These are phyloP conservation scores for Ophiostoma triangulosporum DNA, from an alignment of 2,329 filamentous ascomycete genomes.

Conservation along the genomic window DNA sequence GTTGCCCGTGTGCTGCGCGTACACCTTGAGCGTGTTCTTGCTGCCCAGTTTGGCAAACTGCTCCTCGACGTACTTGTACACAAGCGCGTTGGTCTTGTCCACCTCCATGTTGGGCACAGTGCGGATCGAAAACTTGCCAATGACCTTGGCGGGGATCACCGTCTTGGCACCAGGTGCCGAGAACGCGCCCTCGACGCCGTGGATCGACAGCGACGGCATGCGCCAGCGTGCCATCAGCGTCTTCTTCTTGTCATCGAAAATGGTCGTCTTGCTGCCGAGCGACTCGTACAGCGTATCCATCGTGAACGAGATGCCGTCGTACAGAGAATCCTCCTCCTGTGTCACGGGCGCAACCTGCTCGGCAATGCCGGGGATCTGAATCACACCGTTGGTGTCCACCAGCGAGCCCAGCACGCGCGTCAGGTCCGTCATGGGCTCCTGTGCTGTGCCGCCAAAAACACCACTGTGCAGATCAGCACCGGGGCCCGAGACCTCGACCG, in stretches of 20 bases:
- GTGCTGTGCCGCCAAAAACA: constrained; percentile 89
- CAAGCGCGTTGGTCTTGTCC: constrained; percentile 70
- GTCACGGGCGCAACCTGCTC: constrained; percentile 87
- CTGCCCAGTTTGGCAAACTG: constrained; percentile 76
- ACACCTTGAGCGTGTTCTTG: constrained; percentile 82
- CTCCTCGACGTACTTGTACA: constrained; percentile 71
- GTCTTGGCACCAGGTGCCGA: constrained; percentile 91
- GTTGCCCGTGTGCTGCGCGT: constrained; percentile 80
- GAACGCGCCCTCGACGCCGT: constrained; percentile 92
- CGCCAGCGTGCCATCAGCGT: constrained; percentile 96
- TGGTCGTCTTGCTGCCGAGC: constrained; percentile 75
- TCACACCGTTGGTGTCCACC: constrained; percentile 83
- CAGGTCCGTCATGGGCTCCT: constrained; percentile 97
- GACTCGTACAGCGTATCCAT: constrained; percentile 94
- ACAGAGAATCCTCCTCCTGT: constrained; percentile 75
- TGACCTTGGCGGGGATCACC: constrained; percentile 94
- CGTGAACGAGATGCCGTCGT: constrained; percentile 80
- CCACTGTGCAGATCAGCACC: constrained; percentile 91
- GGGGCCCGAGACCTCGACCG: constrained; percentile 76
- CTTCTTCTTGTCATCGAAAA: constrained; percentile 75
- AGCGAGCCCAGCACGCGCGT: constrained; percentile 68
- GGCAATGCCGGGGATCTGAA: constrained; percentile 83
- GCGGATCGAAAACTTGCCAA: constrained; percentile 95
- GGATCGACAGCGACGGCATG: constrained; percentile 83
- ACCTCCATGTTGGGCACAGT: constrained; percentile 97